Conservation (phyloP, 306 rosid species). For the Sesbania bispinosa region DNA sequence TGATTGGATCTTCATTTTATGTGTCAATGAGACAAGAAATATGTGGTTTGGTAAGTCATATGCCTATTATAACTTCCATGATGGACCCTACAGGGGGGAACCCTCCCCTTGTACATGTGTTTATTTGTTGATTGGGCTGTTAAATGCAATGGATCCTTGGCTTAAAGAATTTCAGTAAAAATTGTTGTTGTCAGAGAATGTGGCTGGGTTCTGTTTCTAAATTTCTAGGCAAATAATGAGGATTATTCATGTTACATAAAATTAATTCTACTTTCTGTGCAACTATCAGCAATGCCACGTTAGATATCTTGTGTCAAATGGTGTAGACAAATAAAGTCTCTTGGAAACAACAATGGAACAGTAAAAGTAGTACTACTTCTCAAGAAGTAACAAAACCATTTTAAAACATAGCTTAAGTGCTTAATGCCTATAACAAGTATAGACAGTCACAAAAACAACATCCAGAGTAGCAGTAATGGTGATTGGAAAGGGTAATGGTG, state of each 20-base stretch:
- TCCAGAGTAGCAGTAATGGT: too few relatives aligned
- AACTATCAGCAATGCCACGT: neutral
- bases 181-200: constrained; percentile 10
- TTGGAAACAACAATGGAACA: neutral
- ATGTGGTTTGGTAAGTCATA: too few relatives aligned
- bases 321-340: too few relatives aligned
- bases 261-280: neutral
- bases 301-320: too few relatives aligned
- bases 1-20: too few relatives aligned
- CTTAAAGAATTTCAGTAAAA: neutral
- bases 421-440: neutral
- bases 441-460: neutral
- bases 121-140: constrained; percentile 8
- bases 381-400: neutral
- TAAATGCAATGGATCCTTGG: constrained; percentile 19
- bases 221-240: neutral
- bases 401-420: neutral
- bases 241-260: neutral
- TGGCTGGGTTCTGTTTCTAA: neutral
- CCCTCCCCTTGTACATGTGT: neutral
- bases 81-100: neutral
- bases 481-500: too few relatives aligned
- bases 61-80: neutral
- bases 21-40: too few relatives aligned
- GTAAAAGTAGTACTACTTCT: too few relatives aligned